Evolutionary conservation across 2,329 filamentous ascomycete species (phyloP), one percentile per base, ranked within the genome.

Genomic region (Claviceps sp.): DNA sequence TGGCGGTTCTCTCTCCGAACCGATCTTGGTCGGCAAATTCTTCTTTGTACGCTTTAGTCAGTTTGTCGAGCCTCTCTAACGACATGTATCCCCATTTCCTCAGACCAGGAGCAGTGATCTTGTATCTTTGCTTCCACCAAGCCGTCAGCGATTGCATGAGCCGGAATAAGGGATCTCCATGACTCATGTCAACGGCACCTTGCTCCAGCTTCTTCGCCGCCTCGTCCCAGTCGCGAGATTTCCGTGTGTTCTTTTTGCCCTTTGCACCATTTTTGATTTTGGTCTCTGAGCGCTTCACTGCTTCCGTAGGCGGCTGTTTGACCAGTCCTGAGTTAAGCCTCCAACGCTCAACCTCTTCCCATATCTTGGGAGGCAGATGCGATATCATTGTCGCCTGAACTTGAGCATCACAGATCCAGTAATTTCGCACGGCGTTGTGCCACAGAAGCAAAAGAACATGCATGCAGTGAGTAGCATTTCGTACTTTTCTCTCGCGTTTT

Each of bases 11-110:
- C 68, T 97, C 93, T 1, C 91, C 91, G 62, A 91, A 89, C 5
- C 70, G 71, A 46, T 79, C 73, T 0, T 74, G 66, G 57, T 93
- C 77, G 52, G 81, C 71, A 0, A 73, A 71, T 48, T 84, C 77
- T 13, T 81, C 76, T 36, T 79, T 76, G 64, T 85, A 89, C 0
- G 79, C 82, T 36, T 84, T 82, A 6, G 85, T 80, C 54, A 93
- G 74, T n/a, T 82, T 78, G 58, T 89, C 84, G 2, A 95, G 70
- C 24, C 81, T 76, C 59, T 84, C 75, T n/a, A 89, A 76, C 0
- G 85, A 76, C 71, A 91, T 85, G 63, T 97, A 97, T 0, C 93
- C 93, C 63, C 80, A 77, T 69, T 97, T 98, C n/a, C 90, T 78
- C 22, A 97, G 62, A 0, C 87, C 88, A 0, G 90, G 89, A 0